Conservation (phyloP, 2,329 filamentous ascomycete genomes). For the Hirsutella rhossiliensis region DNA sequence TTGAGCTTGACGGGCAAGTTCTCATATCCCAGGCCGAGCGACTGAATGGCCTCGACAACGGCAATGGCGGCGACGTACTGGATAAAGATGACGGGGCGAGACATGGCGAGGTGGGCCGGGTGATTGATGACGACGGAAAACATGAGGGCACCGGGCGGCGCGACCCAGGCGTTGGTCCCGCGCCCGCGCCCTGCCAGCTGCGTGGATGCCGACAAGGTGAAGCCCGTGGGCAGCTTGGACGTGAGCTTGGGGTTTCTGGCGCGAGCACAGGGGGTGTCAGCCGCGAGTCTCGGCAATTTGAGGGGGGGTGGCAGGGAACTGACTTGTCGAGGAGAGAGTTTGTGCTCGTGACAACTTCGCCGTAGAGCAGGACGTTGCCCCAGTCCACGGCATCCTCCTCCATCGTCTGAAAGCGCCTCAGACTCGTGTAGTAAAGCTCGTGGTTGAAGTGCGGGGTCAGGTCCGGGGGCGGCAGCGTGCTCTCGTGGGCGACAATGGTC, state of each 20-base stretch:
- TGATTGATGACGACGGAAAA: conserved; percentile 86
- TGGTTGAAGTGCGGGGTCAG: conserved; percentile 83
- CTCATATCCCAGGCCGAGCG: conserved; percentile 66
- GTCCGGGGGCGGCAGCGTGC: conserved; percentile 52
- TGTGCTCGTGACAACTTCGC: conserved; percentile 86
- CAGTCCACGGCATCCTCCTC: conserved; percentile 52
- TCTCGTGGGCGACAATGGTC: conserved; percentile 60
- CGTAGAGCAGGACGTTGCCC: conserved; percentile 71
- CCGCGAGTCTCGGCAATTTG: background rate
- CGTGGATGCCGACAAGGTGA: conserved; percentile 75
- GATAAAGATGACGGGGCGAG: conserved; percentile 78
- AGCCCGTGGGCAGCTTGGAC: conserved; percentile 66
- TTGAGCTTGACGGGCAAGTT: conserved; percentile 75
- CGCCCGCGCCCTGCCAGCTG: conserved; percentile 83
- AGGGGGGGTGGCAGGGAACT: conserved; percentile 6
- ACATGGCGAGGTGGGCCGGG: conserved; percentile 55
- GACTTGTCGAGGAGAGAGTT: conserved; percentile 87
- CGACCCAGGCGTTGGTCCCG: conserved; percentile 89
- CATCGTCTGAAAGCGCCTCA: conserved; percentile 50
- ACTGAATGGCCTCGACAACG: conserved; percentile 69
- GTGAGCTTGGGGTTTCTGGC: conserved; percentile 65
- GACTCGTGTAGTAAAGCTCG: conserved; percentile 59
- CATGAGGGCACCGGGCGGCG: conserved; percentile 73
- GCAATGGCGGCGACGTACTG: conserved; percentile 89
- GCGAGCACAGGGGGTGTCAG: background rate